These are phyloP conservation scores for Monilinia vaccinii-corymbosi DNA, from an alignment of 2,329 filamentous ascomycete genomes.

Conservation along the genomic window DNA sequence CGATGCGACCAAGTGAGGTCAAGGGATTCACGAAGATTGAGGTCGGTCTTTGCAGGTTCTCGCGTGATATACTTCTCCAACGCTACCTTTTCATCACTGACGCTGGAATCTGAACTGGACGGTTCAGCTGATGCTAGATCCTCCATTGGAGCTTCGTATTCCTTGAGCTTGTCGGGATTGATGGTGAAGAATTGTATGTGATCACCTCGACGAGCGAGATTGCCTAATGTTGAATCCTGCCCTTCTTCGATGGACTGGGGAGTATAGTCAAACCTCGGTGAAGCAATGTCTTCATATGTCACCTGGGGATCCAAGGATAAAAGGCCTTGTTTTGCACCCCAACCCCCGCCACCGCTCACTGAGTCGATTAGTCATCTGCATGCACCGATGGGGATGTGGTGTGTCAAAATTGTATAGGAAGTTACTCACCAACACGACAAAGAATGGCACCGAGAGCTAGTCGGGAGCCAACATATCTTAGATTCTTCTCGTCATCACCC, in stretches of 20 bases:
- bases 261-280: conserved; percentile 44
- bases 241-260: conserved; percentile 25
- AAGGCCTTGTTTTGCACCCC: conserved; percentile 72
- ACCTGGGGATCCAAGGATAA: conserved; percentile 68
- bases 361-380: conserved; percentile 14
- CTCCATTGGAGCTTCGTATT: neutral
- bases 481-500: neutral
- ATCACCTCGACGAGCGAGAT: conserved; percentile 54
- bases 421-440: conserved; percentile 26
- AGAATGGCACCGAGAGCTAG: conserved; percentile 20
- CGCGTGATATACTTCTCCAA: neutral
- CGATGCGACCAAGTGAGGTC: neutral
- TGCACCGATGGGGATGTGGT: conserved; percentile 9
- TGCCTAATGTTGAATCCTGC: conserved; percentile 35
- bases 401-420: neutral
- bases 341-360: conserved; percentile 76
- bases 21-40: neutral
- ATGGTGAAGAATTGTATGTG: conserved; percentile 57
- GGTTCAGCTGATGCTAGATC: neutral
- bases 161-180: conserved; percentile 8
- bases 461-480: conserved; percentile 18
- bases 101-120: neutral
- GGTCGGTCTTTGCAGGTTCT: neutral
- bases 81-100: neutral
- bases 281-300: conserved; percentile 39